Percentiles rank a stretch among this genome's conserved stretches.
These are phyloP conservation scores for Pouteria campechiana DNA, from an alignment of 179 eudicot genomes.

Conservation along the genomic window DNA sequence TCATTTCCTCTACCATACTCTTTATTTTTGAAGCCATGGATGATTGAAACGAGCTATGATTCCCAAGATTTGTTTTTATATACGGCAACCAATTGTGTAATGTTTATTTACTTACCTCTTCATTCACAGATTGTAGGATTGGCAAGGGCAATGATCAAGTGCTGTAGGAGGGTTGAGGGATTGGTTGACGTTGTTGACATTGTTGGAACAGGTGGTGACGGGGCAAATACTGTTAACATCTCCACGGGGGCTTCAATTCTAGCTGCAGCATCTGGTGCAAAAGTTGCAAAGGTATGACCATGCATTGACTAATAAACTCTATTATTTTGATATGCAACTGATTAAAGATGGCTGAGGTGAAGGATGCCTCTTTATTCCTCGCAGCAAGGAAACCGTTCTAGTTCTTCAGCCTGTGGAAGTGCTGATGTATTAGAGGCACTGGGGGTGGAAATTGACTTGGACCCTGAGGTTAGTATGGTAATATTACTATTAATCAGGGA, in stretches of 20 bases:
- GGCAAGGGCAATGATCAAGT: conserved; percentile 91
- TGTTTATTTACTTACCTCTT: too few species aligned
- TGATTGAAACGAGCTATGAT: too few species aligned
- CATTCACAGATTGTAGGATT: conserved; percentile 94
- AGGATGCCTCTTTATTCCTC: conserved; percentile 6
- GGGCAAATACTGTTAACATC: conserved; percentile 91
- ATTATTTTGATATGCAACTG: background rate
- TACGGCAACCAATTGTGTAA: too few species aligned
- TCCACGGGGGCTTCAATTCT: conserved; percentile 93
- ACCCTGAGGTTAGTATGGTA: conserved; percentile 56
- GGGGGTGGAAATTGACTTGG: conserved; percentile 74
- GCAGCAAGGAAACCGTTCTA: conserved; percentile 97
- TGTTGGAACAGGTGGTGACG: conserved; percentile 98
- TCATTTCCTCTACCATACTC: too few species aligned
- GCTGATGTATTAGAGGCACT: conserved; percentile 90
- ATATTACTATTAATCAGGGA: too few species aligned
- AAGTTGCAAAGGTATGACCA: conserved; percentile 75
- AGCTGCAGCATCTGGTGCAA: conserved; percentile 93
- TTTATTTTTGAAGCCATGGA: too few species aligned
- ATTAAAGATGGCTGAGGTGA: background rate
- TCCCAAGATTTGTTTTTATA: too few species aligned
- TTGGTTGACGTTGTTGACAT: conserved; percentile 71
- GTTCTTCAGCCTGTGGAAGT: conserved; percentile 98
- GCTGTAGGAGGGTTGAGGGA: conserved; percentile 54
- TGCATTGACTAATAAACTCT: background rate